Conservation (phyloP, 2,329 filamentous ascomycete species). For the Microsporum audouinii region DNA sequence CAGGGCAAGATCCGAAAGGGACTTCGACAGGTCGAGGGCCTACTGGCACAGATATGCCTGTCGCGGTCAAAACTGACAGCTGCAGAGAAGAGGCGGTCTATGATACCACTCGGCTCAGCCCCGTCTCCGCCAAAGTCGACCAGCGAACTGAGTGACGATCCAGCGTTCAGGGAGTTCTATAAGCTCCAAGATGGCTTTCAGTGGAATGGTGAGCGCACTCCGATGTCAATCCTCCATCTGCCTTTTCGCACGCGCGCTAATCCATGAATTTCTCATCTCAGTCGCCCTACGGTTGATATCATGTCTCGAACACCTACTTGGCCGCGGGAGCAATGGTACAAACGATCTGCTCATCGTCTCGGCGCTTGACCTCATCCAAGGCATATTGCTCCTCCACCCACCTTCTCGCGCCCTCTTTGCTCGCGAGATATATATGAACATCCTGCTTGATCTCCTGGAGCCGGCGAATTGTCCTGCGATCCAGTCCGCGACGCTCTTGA, state of each 20-base stretch:
- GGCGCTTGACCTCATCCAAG: constrained; percentile 80
- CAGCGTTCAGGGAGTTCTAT: constrained; percentile 90
- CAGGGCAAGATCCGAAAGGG: constrained; percentile 84
- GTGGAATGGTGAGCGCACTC: constrained; percentile 59
- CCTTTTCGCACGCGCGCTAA: not conserved
- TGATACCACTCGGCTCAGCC: constrained; percentile 28
- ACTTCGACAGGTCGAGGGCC: constrained; percentile 81
- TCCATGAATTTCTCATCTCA: constrained; percentile 18
- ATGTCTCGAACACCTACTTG: constrained; percentile 75
- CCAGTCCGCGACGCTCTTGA: constrained; percentile 79
- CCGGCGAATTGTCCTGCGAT: constrained; percentile 84
- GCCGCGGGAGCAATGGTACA: constrained; percentile 66
- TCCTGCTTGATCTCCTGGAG: constrained; percentile 88
- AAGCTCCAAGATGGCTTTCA: constrained; percentile 94
- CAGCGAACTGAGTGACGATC: constrained; percentile 62
- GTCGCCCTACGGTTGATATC: constrained; percentile 75
- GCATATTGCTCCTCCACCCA: constrained; percentile 75
- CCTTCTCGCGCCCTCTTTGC: constrained; percentile 79
- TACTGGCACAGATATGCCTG: constrained; percentile 89
- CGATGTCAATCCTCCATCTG: not conserved
- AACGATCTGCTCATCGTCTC: constrained; percentile 83
- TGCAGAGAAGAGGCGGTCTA: constrained; percentile 34
- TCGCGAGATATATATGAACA: constrained; percentile 88
- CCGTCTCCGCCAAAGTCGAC: constrained; percentile 50
- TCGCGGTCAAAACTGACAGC: constrained; percentile 38